A percentile compares a stretch with the other conserved stretches of the same genome.
Conservation (phyloP, 2,329 filamentous ascomycete species). For the Beauveria sp. region DNA sequence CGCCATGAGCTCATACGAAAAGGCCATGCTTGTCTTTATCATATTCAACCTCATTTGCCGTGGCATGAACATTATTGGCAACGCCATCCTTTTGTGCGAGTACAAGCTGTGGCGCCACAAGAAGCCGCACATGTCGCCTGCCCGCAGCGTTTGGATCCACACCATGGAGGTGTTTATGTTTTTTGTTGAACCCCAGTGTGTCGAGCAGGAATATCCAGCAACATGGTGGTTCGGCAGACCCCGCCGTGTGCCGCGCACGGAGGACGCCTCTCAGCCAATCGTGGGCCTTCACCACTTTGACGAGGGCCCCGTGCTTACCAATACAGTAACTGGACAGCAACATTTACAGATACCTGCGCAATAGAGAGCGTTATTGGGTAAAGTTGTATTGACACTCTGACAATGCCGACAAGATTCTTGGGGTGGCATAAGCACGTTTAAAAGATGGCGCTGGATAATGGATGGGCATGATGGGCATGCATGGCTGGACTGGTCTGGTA, state of each 20-base stretch:
- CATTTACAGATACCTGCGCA: too few species aligned
- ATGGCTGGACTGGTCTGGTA: too few species aligned
- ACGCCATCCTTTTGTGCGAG: slow-evolving; percentile 28
- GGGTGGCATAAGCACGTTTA: too few species aligned
- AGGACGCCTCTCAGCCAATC: background rate
- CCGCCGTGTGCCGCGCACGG: background rate
- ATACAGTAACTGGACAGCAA: too few species aligned
- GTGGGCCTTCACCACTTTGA: background rate
- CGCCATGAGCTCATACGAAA: slow-evolving; percentile 13
- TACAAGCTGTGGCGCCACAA: slow-evolving; percentile 31
- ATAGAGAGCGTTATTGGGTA: too few species aligned
- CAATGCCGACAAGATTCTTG: too few species aligned
- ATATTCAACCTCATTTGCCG: slow-evolving; percentile 32
- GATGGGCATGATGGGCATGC: too few species aligned
- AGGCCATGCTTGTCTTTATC: slow-evolving; percentile 27
- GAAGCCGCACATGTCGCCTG: slow-evolving; percentile 21
- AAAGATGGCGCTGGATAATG: too few species aligned
- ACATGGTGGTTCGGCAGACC: slow-evolving; percentile 19
- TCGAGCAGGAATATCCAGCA: slow-evolving; percentile 30
- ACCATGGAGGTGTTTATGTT: slow-evolving; percentile 26
- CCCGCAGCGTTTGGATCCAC: slow-evolving; percentile 20
- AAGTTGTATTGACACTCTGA: too few species aligned
- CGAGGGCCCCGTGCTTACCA: too few species aligned
- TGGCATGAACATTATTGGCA: slow-evolving; percentile 31
- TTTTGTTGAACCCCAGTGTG: slow-evolving; percentile 33